Base-by-base conservation (phyloP, 2,329 filamentous ascomycete genomes). In the Sordariomycetes sp. region DNA sequence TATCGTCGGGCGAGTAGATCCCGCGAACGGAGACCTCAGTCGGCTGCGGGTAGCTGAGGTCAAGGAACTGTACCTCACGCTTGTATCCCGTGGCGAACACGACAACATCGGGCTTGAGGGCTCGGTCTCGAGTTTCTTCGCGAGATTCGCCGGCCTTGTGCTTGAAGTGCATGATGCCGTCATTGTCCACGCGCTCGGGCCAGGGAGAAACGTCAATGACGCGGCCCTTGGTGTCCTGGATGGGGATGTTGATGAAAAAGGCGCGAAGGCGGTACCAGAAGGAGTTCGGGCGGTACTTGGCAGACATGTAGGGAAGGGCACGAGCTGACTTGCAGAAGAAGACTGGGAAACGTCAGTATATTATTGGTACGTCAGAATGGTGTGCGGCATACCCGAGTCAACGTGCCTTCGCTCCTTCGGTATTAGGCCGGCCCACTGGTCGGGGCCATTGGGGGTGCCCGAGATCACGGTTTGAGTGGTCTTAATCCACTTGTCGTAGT, bases 1-100 rank as follows among this genome's bases (percentile, higher is more conserved):
- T 65, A 36, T 74, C 69, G 3, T 64, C 65, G 2, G 63, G 57
- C 28, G 66, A 68, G 64, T 82, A 83, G 53, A 85, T 71, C 20
- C 75, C 70, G n/a, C 79, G 75, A 15, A 82, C 74, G 59, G 76
- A 73, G 22, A 73, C 67, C 53, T 80, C 74, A 53, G 73, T 65
- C 7, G 77, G 73, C 5, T 66, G 69, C 0, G 77, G 73, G 57
- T 75, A 76, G 1, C 62, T 62, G 0, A 62, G 60, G 15, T 65
- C 62, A 10, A 77, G 63, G 61, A 76, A 77, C 0, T 62, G 63
- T 52, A 77, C 75, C 2, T 65, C 63, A 25, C 70, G 69, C 0
- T 63, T 64, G 61, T 78, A 79, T 0, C 76, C 76, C 0, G 76
- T 79, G 3, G 72, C 73, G 54, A 76, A 70, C 12, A 79, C 63